These are phyloP conservation scores for Debaryomyces castellii DNA, from an alignment of 805 yeast species.

Conservation along the genomic window DNA sequence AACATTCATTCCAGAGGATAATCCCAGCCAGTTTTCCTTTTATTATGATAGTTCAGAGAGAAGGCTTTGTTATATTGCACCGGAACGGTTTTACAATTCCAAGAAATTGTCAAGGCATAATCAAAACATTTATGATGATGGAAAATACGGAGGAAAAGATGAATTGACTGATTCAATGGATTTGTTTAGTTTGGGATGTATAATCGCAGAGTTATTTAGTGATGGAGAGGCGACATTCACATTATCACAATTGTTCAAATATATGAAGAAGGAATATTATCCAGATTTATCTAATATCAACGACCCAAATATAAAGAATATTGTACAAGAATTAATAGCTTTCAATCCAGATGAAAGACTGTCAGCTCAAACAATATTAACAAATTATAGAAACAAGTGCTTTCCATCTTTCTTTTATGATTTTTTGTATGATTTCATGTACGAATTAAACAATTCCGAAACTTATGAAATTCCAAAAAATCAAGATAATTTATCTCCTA, in stretches of 20 bases:
- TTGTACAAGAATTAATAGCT: constrained; percentile 64
- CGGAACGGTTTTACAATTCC: constrained; percentile 71
- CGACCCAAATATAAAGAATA: constrained; percentile 47
- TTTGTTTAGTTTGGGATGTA: constrained; percentile 80
- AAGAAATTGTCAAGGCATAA: constrained; percentile 18
- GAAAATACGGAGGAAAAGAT: constrained; percentile 18
- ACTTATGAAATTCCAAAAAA: constrained; percentile 11
- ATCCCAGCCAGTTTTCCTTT: constrained; percentile 88
- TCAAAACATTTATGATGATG: constrained; percentile 23
- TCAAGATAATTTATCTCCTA: constrained; percentile 21
- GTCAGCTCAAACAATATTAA: constrained; percentile 53
- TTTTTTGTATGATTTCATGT: constrained; percentile 68
- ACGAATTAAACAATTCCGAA: constrained; percentile 24
- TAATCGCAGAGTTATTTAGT: constrained; percentile 80
- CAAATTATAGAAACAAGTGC: constrained; percentile 44
- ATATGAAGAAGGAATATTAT: constrained; percentile 62
- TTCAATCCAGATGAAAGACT: constrained; percentile 62
- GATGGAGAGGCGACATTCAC: constrained; percentile 90
- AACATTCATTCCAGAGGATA: constrained; percentile 80
- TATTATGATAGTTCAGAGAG: constrained; percentile 90
- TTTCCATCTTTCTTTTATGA: constrained; percentile 72
- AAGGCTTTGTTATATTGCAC: constrained; percentile 88
- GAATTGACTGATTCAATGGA: constrained; percentile 68
- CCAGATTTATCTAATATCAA: constrained; percentile 63
- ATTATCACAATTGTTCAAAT: constrained; percentile 82